Percentiles rank a stretch among this genome's conserved stretches.
Evolutionary conservation across 257 asterid genomes (phyloP).

Genomic region (Nicotiana attenuata): DNA sequence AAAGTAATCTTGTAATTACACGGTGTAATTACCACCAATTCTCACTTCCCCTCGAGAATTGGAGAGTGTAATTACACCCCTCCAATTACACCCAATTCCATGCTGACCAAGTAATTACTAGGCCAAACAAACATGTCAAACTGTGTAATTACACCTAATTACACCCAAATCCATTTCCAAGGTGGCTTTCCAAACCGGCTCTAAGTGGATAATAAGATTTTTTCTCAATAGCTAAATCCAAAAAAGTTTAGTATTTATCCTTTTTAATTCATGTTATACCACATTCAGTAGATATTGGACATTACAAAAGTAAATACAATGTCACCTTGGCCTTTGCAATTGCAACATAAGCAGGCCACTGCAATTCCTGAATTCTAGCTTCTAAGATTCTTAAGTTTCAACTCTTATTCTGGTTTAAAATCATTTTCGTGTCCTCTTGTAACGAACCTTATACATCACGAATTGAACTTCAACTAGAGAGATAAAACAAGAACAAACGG

Average conservation of each 20-base stretch:
- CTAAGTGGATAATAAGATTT: neutral
- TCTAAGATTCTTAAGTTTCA: neutral
- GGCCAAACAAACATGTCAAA: too few relatives aligned
- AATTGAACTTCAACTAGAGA: neutral
- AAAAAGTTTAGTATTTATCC: neutral
- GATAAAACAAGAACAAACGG: neutral
- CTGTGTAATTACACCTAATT: too few relatives aligned
- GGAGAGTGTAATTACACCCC: too few relatives aligned
- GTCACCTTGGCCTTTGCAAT: neutral
- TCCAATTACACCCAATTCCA: too few relatives aligned
- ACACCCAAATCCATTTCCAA: too few relatives aligned
- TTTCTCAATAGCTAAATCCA: neutral
- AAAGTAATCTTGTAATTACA: too few relatives aligned
- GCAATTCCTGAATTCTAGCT: neutral
- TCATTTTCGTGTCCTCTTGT: neutral
- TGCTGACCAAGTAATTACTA: too few relatives aligned
- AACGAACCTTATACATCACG: neutral
- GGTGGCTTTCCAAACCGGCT: too few relatives aligned
- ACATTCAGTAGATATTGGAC: neutral
- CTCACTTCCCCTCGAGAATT: too few relatives aligned
- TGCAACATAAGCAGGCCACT: neutral
- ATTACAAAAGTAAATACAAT: neutral
- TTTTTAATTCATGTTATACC: neutral
- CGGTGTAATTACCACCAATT: too few relatives aligned
- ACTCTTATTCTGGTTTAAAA: neutral